These are phyloP conservation scores for Trichomonascaceae sp. DNA, from an alignment of 1,139 yeast genomes.

Conservation along the genomic window DNA sequence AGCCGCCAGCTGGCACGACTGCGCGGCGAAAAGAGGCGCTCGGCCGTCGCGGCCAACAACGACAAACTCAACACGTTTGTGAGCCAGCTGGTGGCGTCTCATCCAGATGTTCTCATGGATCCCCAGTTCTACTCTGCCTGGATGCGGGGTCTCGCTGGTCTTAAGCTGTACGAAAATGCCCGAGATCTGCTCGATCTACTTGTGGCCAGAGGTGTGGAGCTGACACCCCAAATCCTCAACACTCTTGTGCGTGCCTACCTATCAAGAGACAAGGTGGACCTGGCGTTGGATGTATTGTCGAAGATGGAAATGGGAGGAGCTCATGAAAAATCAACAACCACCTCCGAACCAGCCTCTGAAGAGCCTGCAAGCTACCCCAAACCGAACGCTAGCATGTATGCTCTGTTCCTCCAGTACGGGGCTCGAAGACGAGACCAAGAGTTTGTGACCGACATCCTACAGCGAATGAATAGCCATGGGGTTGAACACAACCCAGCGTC, in stretches of 20 bases:
- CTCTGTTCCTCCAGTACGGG: conserved; percentile 16
- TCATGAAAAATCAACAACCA: too few species aligned
- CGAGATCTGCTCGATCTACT: conserved; percentile 16
- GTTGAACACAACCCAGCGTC: conserved; percentile 11
- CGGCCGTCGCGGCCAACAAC: conserved; percentile 4
- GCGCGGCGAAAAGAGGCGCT: conserved; percentile 2
- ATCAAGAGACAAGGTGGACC: conserved; percentile 8
- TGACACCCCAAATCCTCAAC: conserved; percentile 10
- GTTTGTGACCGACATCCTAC: conserved; percentile 10
- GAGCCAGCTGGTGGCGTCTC: conserved; percentile 11
- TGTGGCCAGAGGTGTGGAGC: conserved; percentile 13
- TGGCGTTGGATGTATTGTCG: conserved; percentile 12
- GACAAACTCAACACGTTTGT: conserved; percentile 9
- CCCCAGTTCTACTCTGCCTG: conserved; percentile 17
- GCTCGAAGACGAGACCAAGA: conserved; percentile 12
- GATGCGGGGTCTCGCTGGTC: conserved; percentile 17
- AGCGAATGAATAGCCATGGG: conserved; percentile 10
- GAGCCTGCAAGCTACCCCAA: conserved; percentile 7
- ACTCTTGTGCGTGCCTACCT: conserved; percentile 15
- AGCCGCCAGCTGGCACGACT: conserved; percentile 1
- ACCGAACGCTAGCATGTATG: conserved; percentile 13
- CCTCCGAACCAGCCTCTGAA: neutral
- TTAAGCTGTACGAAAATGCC: conserved; percentile 14
- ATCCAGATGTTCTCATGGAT: conserved; percentile 15
- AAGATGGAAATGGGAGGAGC: conserved; percentile 9